These are phyloP conservation scores for Bruguiera gymnorhiza DNA, from an alignment of 345 rosid species.

Conservation along the genomic window DNA sequence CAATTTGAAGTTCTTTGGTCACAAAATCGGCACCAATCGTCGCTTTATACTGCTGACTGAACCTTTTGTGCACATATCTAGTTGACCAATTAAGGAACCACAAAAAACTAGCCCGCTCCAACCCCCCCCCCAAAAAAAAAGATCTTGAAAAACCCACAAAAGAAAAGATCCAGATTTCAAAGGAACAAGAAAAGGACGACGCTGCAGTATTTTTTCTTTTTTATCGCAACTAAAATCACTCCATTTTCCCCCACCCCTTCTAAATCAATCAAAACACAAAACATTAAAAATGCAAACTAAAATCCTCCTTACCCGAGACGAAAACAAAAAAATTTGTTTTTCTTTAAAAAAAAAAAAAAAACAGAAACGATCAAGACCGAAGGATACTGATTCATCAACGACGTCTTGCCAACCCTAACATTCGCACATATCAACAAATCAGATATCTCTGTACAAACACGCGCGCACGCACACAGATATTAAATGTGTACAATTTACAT, in stretches of 20 bases:
- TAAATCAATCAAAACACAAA: too few relatives aligned
- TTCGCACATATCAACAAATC: constrained; percentile 14
- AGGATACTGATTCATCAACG: constrained; percentile 99
- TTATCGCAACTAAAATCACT: too few relatives aligned
- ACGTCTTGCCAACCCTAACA: constrained; percentile 96
- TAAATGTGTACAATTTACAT: neutral
- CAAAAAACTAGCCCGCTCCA: neutral
- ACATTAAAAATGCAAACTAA: neutral
- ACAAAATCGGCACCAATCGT: constrained; percentile 99
- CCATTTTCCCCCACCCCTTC: too few relatives aligned
- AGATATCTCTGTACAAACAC: neutral
- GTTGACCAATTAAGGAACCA: constrained; percentile 8
- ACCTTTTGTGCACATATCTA: constrained; percentile 77
- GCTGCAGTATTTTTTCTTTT: too few relatives aligned
- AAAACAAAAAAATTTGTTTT: neutral
- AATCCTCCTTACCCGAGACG: neutral
- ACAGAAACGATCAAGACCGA: neutral
- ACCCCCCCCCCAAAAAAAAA: neutral
- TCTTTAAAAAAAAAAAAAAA: neutral
- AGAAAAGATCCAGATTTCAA: neutral
- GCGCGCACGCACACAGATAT: neutral
- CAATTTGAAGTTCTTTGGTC: constrained; percentile 94
- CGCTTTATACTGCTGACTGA: constrained; percentile 95
- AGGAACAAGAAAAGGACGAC: neutral
- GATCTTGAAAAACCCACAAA: neutral